Percentiles rank a stretch among this genome's conserved stretches.
phyloP scores from a whole-genome alignment of 768 basidiomycete species.

The Lyophyllum atratum region DNA sequence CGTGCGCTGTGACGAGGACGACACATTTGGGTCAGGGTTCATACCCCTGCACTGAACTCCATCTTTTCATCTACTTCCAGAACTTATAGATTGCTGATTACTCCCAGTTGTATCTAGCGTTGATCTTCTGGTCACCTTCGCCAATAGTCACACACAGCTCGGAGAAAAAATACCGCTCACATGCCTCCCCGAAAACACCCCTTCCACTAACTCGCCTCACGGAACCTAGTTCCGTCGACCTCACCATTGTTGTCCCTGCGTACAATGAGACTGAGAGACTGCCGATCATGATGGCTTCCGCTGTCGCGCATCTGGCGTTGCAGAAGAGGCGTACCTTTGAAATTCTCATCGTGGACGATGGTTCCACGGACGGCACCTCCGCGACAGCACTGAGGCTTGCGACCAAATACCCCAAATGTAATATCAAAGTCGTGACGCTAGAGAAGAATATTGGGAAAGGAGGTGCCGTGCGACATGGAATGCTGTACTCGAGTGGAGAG shows the following conservation, averaged over 20 bases:
- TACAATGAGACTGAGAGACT: slow-evolving; percentile 89
- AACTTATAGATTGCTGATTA: slow-evolving; percentile 19
- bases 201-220: slow-evolving; percentile 56
- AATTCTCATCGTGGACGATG: slow-evolving; percentile 89
- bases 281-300: slow-evolving; percentile 79
- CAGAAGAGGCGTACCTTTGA: slow-evolving; percentile 62
- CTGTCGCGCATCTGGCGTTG: slow-evolving; percentile 64
- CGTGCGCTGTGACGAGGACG: slow-evolving; percentile 69
- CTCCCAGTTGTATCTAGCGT: slow-evolving; percentile 64
- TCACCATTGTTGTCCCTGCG: slow-evolving; percentile 86
- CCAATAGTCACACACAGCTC: slow-evolving; percentile 62
- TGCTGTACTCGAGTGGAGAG: slow-evolving; percentile 77
- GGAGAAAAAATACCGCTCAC: slow-evolving; percentile 70
- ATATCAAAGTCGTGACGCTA: slow-evolving; percentile 79
- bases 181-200: slow-evolving; percentile 52
- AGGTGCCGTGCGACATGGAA: slow-evolving; percentile 90
- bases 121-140: slow-evolving; percentile 75
- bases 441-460: slow-evolving; percentile 89
- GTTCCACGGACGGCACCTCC: slow-evolving; percentile 77
- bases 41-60: slow-evolving; percentile 40
- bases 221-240: slow-evolving; percentile 62
- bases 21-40: slow-evolving; percentile 52
- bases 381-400: slow-evolving; percentile 66
- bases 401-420: slow-evolving; percentile 48
- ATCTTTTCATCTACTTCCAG: slow-evolving; percentile 2